A percentile compares a stretch with the other conserved stretches of the same genome.
Conservation (phyloP, 352 stramenopile species). For the Globisporangium mamillatum region DNA sequence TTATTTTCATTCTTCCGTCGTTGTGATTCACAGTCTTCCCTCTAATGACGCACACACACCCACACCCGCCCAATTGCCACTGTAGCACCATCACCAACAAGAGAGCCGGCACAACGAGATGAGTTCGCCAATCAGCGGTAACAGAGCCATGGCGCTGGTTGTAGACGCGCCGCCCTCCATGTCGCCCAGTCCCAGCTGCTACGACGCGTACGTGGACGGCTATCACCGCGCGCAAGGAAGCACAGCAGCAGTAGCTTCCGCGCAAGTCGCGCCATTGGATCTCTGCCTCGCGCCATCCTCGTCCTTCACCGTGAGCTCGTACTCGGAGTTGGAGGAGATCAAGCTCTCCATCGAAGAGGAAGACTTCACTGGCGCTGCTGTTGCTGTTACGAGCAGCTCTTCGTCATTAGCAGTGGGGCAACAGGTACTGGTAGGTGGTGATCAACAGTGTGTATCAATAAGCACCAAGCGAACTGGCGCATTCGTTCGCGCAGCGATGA, state of each 20-base stretch:
- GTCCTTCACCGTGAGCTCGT: conserved; percentile 12
- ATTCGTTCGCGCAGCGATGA: not conserved
- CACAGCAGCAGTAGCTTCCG: not conserved
- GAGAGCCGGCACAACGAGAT: not conserved
- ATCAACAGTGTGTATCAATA: not conserved
- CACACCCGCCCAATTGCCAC: too few species aligned
- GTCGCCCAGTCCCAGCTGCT: conserved; percentile 29
- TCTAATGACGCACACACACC: not conserved
- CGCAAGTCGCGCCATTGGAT: not conserved
- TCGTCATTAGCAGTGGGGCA: not conserved
- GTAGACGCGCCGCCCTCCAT: not conserved
- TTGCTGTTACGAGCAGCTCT: not conserved
- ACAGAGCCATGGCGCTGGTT: not conserved
- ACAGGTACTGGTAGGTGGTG: not conserved
- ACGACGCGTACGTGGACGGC: conserved; percentile 33
- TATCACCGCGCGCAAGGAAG: conserved; percentile 20
- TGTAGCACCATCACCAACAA: not conserved
- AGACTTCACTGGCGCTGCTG: not conserved
- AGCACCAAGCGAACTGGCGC: not conserved
- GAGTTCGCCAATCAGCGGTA: not conserved
- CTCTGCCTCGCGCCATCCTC: conserved; percentile 9
- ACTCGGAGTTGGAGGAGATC: conserved; percentile 9
- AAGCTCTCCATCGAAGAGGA: conserved; percentile 5
- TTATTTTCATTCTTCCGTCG: not conserved
- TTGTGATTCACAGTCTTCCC: not conserved